These are phyloP conservation scores for Metschnikowia gruessii DNA, from an alignment of 805 yeast genomes.

Conservation along the genomic window DNA sequence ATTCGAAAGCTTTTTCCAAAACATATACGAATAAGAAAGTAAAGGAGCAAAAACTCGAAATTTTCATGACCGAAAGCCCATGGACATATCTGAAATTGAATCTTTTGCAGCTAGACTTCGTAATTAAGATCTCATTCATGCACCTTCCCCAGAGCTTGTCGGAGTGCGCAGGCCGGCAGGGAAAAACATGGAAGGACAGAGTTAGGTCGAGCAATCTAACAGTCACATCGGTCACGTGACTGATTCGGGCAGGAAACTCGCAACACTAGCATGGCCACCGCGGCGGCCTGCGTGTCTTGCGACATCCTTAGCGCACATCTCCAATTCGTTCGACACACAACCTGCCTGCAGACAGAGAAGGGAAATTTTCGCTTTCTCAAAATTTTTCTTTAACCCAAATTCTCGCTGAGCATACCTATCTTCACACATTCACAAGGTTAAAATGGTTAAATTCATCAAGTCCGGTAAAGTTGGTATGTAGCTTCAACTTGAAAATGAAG, in stretches of 20 bases:
- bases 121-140: no score
- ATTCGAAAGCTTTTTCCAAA: no score
- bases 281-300: slow-evolving; percentile 1
- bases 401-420: slow-evolving; percentile 17
- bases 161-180: no score
- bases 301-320: slow-evolving; percentile 5
- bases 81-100: no score
- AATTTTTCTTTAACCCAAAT: slow-evolving; percentile 17
- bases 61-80: no score
- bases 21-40: no score
- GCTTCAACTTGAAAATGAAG: slow-evolving; percentile 3
- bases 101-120: no score
- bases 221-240: slow-evolving; percentile 14
- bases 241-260: slow-evolving; percentile 1
- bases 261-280: not conserved
- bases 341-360: slow-evolving; percentile 18
- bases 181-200: not conserved
- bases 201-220: slow-evolving; percentile 1
- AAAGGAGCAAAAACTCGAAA: no score
- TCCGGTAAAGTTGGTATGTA: slow-evolving; percentile 99
- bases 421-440: slow-evolving; percentile 29
- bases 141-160: no score
- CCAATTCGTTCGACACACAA: slow-evolving; percentile 14
- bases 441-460: slow-evolving; percentile 98
- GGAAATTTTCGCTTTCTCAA: slow-evolving; percentile 25